phyloP scores from a whole-genome alignment of 345 rosid species.

The Syzygium aromaticum region DNA sequence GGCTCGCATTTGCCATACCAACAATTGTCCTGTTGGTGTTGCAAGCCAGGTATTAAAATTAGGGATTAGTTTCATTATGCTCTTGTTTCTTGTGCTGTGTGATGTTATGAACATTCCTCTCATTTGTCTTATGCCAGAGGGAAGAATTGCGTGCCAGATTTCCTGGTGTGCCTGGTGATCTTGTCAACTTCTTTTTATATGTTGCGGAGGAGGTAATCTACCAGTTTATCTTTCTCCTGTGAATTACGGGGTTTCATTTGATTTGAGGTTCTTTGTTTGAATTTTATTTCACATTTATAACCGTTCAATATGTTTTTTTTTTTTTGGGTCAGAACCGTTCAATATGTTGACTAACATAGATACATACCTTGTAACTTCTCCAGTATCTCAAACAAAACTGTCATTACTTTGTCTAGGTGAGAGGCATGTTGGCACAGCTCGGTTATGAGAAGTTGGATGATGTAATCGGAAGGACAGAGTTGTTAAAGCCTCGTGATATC shows the following conservation, averaged over 20 bases:
- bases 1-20: conserved; percentile 99
- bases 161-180: conserved; percentile 99
- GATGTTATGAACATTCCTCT: conserved; percentile 1
- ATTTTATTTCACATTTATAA: not conserved
- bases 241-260: not conserved
- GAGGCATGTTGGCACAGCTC: conserved; percentile 88
- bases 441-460: conserved; percentile 93
- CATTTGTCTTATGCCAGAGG: conserved; percentile 34
- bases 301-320: not conserved
- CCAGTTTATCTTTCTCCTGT: not conserved
- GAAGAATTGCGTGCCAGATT: conserved; percentile 98
- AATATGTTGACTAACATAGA: not conserved
- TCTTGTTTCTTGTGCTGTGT: conserved; percentile 1
- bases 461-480: conserved; percentile 74
- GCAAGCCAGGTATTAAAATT: conserved; percentile 79
- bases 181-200: conserved; percentile 87
- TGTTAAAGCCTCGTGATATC: conserved; percentile 76
- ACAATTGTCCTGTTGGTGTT: conserved; percentile 99
- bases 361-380: not conserved
- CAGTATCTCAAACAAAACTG: not conserved
- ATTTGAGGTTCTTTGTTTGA: not conserved
- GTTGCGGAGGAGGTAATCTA: conserved; percentile 95
- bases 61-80: not conserved
- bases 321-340: not conserved
- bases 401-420: conserved; percentile 42